A percentile compares a stretch with the other conserved stretches of the same genome.
These are phyloP conservation scores for Amesomyces nigricolor DNA, from an alignment of 2,329 filamentous ascomycete genomes.

Conservation along the genomic window DNA sequence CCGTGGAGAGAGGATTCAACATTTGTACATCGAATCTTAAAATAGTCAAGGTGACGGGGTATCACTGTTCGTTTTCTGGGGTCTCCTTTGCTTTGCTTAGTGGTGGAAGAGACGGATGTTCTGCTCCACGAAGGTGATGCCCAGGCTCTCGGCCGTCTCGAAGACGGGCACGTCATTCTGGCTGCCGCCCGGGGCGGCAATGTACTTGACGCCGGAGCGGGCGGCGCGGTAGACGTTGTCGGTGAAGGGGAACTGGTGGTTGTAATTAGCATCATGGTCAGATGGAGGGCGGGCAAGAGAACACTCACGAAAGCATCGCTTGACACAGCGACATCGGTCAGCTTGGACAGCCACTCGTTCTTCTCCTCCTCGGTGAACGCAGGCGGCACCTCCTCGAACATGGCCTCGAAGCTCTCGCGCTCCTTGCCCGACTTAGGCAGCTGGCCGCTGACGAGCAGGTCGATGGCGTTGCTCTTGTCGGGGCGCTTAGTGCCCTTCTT, in stretches of 20 bases:
- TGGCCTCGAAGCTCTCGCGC: slow-evolving; percentile 76
- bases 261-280: not conserved
- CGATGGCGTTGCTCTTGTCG: slow-evolving; percentile 97
- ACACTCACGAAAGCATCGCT: slow-evolving; percentile 94
- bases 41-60: slow-evolving; percentile 12
- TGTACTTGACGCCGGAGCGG: slow-evolving; percentile 88
- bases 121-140: slow-evolving; percentile 94
- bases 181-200: slow-evolving; percentile 86
- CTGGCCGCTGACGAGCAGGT: slow-evolving; percentile 86
- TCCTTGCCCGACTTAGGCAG: slow-evolving; percentile 79
- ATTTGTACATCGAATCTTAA: slow-evolving; percentile 13
- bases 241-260: slow-evolving; percentile 80
- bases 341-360: slow-evolving; percentile 75
- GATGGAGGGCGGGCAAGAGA: too few species aligned
- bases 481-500: slow-evolving; percentile 95
- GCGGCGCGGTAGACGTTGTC: slow-evolving; percentile 94
- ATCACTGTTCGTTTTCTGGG: slow-evolving; percentile 11
- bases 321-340: slow-evolving; percentile 77
- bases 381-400: slow-evolving; percentile 83
- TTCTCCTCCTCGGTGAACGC: slow-evolving; percentile 81
- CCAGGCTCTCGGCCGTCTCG: slow-evolving; percentile 83
- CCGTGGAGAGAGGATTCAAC: not conserved
- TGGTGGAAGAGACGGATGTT: slow-evolving; percentile 92
- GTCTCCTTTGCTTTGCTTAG: slow-evolving; percentile 41
- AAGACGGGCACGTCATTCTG: slow-evolving; percentile 80